These are phyloP conservation scores for Podaxis sp. DNA, from an alignment of 768 basidiomycete species.

Conservation along the genomic window DNA sequence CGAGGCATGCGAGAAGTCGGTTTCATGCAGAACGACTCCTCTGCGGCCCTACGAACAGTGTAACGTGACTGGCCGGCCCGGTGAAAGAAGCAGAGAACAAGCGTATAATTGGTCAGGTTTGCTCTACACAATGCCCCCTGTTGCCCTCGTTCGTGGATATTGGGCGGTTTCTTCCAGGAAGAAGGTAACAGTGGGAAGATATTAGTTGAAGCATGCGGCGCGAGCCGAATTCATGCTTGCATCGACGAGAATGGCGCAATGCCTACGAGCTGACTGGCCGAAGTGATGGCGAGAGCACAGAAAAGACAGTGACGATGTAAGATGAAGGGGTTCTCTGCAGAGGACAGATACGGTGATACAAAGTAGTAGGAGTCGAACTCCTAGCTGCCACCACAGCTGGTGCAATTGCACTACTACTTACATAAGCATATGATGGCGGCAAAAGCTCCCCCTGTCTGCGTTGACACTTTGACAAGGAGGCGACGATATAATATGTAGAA, in stretches of 20 bases:
- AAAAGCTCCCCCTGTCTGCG: no score
- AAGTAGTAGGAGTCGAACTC: no score
- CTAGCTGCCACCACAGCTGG: no score
- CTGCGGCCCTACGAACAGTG: no score
- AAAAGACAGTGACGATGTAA: no score
- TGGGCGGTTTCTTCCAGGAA: not conserved
- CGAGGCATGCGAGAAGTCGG: not conserved
- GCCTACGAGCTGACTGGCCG: not conserved
- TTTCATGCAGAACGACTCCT: not conserved
- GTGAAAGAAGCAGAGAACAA: not conserved
- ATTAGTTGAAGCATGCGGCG: not conserved
- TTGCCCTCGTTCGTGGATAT: not conserved
- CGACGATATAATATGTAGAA: no score
- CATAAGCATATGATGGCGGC: no score
- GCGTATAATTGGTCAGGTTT: not conserved
- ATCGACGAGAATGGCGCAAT: not conserved
- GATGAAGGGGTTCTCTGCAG: no score
- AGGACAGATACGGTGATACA: no score
- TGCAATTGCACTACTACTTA: no score
- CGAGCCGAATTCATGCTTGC: not conserved
- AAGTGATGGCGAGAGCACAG: no score
- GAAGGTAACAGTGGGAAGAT: not conserved
- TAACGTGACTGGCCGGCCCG: constrained; percentile 2
- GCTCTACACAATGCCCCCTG: not conserved
- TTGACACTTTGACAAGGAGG: no score